These are phyloP conservation scores for Blastobotrys petasosporus DNA, from an alignment of 1,139 yeast genomes.

Conservation along the genomic window DNA sequence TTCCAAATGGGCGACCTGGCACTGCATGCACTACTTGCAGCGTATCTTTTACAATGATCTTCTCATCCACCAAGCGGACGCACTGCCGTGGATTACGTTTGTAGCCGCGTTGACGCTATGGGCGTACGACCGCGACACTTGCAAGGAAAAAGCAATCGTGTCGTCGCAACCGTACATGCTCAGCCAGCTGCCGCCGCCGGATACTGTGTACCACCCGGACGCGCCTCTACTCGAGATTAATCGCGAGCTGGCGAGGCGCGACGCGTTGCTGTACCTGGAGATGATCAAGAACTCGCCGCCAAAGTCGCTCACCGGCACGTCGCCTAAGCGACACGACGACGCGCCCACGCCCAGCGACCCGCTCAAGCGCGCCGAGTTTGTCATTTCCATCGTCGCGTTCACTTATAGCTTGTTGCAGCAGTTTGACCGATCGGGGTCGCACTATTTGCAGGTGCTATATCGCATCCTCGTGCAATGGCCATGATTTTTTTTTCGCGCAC, in stretches of 20 bases:
- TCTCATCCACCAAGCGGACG: conserved; percentile 25
- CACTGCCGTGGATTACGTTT: conserved; percentile 28
- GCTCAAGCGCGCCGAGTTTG: conserved; percentile 9
- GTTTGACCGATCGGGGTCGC: conserved; percentile 12
- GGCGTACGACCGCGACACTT: conserved; percentile 23
- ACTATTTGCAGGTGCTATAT: conserved; percentile 8
- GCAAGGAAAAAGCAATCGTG: conserved; percentile 3
- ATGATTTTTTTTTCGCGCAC: background rate
- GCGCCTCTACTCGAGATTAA: conserved; percentile 5
- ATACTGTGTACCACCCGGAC: background rate
- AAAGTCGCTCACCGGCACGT: conserved; percentile 11
- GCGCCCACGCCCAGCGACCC: conserved; percentile 9
- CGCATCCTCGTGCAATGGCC: conserved; percentile 7
- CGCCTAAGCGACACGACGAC: conserved; percentile 8
- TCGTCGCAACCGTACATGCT: conserved; percentile 7
- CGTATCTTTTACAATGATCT: conserved; percentile 21
- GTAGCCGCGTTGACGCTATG: conserved; percentile 25
- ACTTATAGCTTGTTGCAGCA: conserved; percentile 13
- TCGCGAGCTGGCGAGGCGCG: conserved; percentile 10
- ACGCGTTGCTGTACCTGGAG: conserved; percentile 18
- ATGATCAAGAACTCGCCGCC: conserved; percentile 17
- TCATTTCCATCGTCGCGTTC: conserved; percentile 14
- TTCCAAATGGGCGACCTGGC: conserved; percentile 28
- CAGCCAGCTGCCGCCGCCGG: background rate
- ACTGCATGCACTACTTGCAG: conserved; percentile 26